Percentiles rank a stretch among this genome's conserved stretches.
These are phyloP conservation scores for Xylariaceae sp. DNA, from an alignment of 2,329 filamentous ascomycete species.

Conservation along the genomic window DNA sequence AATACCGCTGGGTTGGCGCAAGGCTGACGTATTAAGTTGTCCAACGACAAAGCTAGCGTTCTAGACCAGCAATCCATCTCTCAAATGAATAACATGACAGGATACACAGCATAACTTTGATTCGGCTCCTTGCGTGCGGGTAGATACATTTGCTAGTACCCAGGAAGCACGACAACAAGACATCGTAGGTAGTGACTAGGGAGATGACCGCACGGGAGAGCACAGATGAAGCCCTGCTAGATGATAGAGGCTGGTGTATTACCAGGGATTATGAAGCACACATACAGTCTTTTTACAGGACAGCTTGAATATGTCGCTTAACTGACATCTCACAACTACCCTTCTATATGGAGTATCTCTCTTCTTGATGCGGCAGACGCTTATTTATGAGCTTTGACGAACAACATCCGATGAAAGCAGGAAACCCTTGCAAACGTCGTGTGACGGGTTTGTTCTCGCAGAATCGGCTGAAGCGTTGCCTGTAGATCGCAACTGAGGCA, in stretches of 20 bases:
- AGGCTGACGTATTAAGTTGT: constrained; percentile 16
- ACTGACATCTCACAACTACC: neutral
- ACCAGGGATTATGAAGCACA: constrained; percentile 18
- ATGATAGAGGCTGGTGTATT: constrained; percentile 15
- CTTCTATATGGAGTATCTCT: neutral
- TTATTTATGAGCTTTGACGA: too few relatives aligned
- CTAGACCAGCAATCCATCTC: constrained; percentile 2
- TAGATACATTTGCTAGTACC: constrained; percentile 2
- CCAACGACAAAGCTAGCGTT: constrained; percentile 3
- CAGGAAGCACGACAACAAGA: constrained; percentile 4
- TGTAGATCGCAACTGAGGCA: constrained; percentile 5
- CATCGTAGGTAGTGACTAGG: constrained; percentile 6
- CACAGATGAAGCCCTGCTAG: constrained; percentile 16
- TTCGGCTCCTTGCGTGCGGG: constrained; percentile 6
- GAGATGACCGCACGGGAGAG: constrained; percentile 6
- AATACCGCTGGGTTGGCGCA: neutral
- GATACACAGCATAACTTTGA: constrained; percentile 14
- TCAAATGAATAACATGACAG: constrained; percentile 1
- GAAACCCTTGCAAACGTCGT: constrained; percentile 4
- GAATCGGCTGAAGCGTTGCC: constrained; percentile 13
- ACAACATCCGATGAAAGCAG: constrained; percentile 1
- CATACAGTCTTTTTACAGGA: constrained; percentile 12
- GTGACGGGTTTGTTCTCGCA: constrained; percentile 14
- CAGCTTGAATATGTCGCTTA: neutral
- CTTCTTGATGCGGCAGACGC: too few relatives aligned